Evolutionary conservation across 495 filamentous ascomycete genomes (phyloP).

Genomic region (Penicillium canariense): DNA sequence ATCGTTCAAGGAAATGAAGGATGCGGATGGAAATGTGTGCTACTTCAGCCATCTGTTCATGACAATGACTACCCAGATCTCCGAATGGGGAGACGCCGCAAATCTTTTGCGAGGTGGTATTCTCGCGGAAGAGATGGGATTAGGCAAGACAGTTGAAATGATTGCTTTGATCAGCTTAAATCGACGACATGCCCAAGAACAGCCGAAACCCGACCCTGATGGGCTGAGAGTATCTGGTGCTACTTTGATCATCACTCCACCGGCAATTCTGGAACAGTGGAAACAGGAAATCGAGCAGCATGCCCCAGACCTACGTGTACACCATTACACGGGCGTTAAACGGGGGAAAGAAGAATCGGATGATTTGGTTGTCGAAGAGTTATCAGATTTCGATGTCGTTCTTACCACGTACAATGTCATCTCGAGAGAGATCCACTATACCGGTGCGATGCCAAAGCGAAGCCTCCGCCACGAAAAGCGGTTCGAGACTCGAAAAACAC

Average conservation of each 20-base stretch:
- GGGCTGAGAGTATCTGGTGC: slow-evolving; percentile 46
- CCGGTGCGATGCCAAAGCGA: slow-evolving; percentile 60
- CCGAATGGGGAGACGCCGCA: slow-evolving; percentile 40
- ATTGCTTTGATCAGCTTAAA: slow-evolving; percentile 73
- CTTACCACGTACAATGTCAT: slow-evolving; percentile 84
- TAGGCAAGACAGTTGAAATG: slow-evolving; percentile 92
- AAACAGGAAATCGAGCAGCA: slow-evolving; percentile 71
- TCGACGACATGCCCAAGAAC: slow-evolving; percentile 25
- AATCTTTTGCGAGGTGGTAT: slow-evolving; percentile 55
- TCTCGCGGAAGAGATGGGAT: slow-evolving; percentile 93
- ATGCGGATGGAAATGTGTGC: slow-evolving; percentile 50
- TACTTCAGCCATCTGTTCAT: slow-evolving; percentile 66
- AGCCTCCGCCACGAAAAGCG: slow-evolving; percentile 63
- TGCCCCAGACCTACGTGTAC: slow-evolving; percentile 57
- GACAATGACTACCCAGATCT: slow-evolving; percentile 53
- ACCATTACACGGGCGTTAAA: slow-evolving; percentile 50
- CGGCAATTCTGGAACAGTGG: slow-evolving; percentile 84
- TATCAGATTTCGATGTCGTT: slow-evolving; percentile 68
- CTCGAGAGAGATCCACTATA: slow-evolving; percentile 72
- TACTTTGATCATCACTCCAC: slow-evolving; percentile 86
- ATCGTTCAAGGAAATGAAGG: slow-evolving; percentile 37
- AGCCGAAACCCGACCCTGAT: slow-evolving; percentile 24
- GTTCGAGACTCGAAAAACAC: slow-evolving; percentile 67
- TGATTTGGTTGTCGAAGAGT: slow-evolving; percentile 45
- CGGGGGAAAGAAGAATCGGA: slow-evolving; percentile 38